Evolutionary conservation across 2,329 filamentous ascomycete genomes (phyloP), one percentile per base, ranked within the genome.

Genomic region (Aspergillus japonicus): DNA sequence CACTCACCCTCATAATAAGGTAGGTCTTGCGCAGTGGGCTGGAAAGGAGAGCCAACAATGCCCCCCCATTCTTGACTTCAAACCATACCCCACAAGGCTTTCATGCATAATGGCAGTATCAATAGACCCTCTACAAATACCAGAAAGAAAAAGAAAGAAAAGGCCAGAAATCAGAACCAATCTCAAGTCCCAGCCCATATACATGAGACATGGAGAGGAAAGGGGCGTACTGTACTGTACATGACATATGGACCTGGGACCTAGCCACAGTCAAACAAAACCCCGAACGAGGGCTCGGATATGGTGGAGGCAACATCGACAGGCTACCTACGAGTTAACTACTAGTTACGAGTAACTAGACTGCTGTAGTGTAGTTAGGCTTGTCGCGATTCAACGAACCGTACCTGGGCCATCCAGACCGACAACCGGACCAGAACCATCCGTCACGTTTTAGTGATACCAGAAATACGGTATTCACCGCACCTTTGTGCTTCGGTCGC

Each of bases 401-500:
- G 53, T 55, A 55, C 42, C 53, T 48, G 53, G 47, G 35, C 21
- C 21, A 23, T 29, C 19, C n/a, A 24, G 47, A 55, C 53, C 26
- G 42, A 33, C 21, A 44, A 55, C 23, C 23, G 21, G 39, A 47
- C 26, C 42, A n/a, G 42, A 33, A 53, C 12, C n/a, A 16, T 23
- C 26, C 29, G 53, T 55, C 48, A 10, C 24, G 53, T 48, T 35
- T 11, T n/a, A 23, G 53, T 48, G 48, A 24, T 48, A 48, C 53
- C 5, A 10, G 5, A 12, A 14, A 31, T 44, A 33, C 24, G 19
- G 53, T 31, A 14, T 14, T 31, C 16, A 29, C 16, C 11, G 42
- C 39, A 35, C 14, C 16, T 14, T 14, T 16, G n/a, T n/a, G 29
- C 35, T 14, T 24, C 35, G 24, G 23, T 26, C 5, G n/a, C 21